Evolutionary conservation across 2,329 filamentous ascomycete species (phyloP).

Genomic region (Lachnellula occidentalis): DNA sequence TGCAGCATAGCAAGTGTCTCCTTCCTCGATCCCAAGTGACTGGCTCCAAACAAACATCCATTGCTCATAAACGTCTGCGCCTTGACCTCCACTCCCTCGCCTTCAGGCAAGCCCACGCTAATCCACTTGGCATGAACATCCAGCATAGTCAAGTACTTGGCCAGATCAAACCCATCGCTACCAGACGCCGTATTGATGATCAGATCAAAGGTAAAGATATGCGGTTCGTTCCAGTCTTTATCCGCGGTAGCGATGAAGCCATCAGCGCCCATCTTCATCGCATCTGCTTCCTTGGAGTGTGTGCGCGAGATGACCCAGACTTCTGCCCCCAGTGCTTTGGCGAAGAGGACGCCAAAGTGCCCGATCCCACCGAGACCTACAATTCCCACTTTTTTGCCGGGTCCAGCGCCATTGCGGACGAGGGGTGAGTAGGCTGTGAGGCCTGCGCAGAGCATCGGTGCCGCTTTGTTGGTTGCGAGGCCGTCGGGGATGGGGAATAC

Average conservation of each 20-base stretch:
- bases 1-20: slow-evolving; percentile 70
- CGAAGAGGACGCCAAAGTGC: slow-evolving; percentile 65
- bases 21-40: slow-evolving; percentile 63
- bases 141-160: slow-evolving; percentile 69
- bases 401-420: slow-evolving; percentile 67
- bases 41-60: slow-evolving; percentile 66
- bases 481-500: slow-evolving; percentile 71
- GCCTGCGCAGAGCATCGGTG: slow-evolving; percentile 80
- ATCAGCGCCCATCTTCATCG: slow-evolving; percentile 53
- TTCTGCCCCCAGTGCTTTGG: slow-evolving; percentile 60
- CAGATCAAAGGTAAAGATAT: slow-evolving; percentile 64
- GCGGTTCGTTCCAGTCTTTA: slow-evolving; percentile 50
- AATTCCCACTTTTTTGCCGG: slow-evolving; percentile 73
- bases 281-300: slow-evolving; percentile 55
- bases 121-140: slow-evolving; percentile 80
- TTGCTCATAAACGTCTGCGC: slow-evolving; percentile 72
- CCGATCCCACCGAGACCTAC: slow-evolving; percentile 69
- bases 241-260: slow-evolving; percentile 55
- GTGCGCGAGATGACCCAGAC: slow-evolving; percentile 57
- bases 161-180: slow-evolving; percentile 61
- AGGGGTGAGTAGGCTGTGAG: slow-evolving; percentile 76
- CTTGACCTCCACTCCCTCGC: slow-evolving; percentile 64
- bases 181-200: slow-evolving; percentile 71
- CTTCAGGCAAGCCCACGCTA: slow-evolving; percentile 73
- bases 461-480: slow-evolving; percentile 56